phyloP scores from a whole-genome alignment of 2,329 filamentous ascomycete genomes.

The Pseudopyricularia cyperi region DNA sequence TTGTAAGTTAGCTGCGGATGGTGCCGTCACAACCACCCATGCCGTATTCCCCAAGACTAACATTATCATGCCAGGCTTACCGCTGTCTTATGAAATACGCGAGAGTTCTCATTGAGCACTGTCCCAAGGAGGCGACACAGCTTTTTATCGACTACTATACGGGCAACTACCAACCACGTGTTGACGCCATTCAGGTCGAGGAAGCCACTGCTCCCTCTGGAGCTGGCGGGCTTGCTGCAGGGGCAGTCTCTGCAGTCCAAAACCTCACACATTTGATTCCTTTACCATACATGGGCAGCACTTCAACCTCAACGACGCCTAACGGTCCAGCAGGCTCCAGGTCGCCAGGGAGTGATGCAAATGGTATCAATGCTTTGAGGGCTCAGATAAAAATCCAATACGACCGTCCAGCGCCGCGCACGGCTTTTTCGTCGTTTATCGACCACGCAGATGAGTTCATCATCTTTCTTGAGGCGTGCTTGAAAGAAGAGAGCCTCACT shows the following conservation, averaged over 20 bases:
- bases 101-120: slow-evolving; percentile 77
- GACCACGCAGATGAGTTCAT: slow-evolving; percentile 90
- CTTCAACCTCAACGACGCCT: slow-evolving; percentile 41
- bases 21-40: background rate
- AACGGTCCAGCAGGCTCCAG: slow-evolving; percentile 34
- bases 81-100: slow-evolving; percentile 91
- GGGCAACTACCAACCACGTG: slow-evolving; percentile 63
- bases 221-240: slow-evolving; percentile 32
- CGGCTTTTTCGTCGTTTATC: slow-evolving; percentile 91
- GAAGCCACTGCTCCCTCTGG: slow-evolving; percentile 20
- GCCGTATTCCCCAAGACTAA: background rate
- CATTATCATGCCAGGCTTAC: slow-evolving; percentile 49
- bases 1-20: slow-evolving; percentile 35
- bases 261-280: slow-evolving; percentile 76
- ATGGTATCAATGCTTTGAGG: slow-evolving; percentile 30
- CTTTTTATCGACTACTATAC: slow-evolving; percentile 95
- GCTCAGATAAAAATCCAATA: slow-evolving; percentile 47
- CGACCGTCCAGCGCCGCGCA: slow-evolving; percentile 67
- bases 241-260: slow-evolving; percentile 66
- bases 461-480: slow-evolving; percentile 77
- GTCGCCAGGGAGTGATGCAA: slow-evolving; percentile 32
- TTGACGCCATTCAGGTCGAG: slow-evolving; percentile 30
- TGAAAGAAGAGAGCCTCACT: slow-evolving; percentile 57
- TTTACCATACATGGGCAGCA: slow-evolving; percentile 70
- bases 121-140: slow-evolving; percentile 67